A percentile compares a stretch with the other conserved stretches of the same genome.
Conservation (phyloP, 495 filamentous ascomycete genomes). For the Haplographium delicatum region DNA sequence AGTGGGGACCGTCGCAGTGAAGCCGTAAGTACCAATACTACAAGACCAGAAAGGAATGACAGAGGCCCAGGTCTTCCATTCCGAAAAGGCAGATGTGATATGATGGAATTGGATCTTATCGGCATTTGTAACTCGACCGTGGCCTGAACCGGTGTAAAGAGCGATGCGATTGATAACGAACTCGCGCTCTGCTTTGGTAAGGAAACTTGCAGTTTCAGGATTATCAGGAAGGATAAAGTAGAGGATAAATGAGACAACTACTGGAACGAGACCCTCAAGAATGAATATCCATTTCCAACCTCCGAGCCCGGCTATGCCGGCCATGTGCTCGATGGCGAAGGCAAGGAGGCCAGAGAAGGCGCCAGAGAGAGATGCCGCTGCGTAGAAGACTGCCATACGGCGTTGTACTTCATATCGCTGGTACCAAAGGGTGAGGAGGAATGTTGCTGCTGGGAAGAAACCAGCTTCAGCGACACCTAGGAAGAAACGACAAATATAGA, state of each 20-base stretch:
- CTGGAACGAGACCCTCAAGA: constrained; percentile 49
- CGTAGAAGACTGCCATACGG: constrained; percentile 51
- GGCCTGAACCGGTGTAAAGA: neutral
- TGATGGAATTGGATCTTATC: neutral
- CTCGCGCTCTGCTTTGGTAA: constrained; percentile 60
- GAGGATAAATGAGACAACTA: constrained; percentile 30
- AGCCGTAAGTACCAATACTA: constrained; percentile 62
- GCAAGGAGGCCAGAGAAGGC: constrained; percentile 46
- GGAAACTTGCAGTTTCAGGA: constrained; percentile 61
- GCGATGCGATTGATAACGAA: neutral
- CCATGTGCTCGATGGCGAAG: constrained; percentile 50
- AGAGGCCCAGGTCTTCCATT: constrained; percentile 80
- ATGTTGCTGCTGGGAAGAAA: constrained; percentile 77
- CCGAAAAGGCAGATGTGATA: constrained; percentile 46
- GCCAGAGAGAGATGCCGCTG: constrained; percentile 47
- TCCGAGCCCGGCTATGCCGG: constrained; percentile 41
- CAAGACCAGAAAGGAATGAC: constrained; percentile 71
- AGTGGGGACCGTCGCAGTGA: constrained; percentile 45
- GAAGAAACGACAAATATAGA: constrained; percentile 41
- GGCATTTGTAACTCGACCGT: neutral
- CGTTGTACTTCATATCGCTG: constrained; percentile 50
- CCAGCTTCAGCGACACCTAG: constrained; percentile 64
- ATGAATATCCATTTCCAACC: constrained; percentile 47
- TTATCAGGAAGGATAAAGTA: constrained; percentile 45
- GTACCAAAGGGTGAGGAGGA: constrained; percentile 59